Percentiles rank a stretch among this genome's conserved stretches.
Evolutionary conservation across 495 filamentous ascomycete genomes (phyloP).

Genomic region (Xanthoparmelia taractica): DNA sequence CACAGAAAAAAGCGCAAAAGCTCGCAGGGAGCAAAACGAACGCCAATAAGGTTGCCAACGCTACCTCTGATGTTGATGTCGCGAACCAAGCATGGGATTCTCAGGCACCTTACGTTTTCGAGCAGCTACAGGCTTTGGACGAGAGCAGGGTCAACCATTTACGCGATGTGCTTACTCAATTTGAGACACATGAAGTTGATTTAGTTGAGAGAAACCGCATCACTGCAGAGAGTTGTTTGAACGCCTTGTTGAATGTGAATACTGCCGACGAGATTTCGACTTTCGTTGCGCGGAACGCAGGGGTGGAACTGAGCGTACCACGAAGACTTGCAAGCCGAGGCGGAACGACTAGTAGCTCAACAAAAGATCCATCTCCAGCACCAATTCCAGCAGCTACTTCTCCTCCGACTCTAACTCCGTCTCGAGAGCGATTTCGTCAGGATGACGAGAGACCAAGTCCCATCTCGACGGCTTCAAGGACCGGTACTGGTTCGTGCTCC

Average conservation of each 20-base stretch:
- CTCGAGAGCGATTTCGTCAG: constrained; percentile 9
- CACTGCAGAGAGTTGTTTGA: constrained; percentile 73
- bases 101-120: constrained; percentile 90
- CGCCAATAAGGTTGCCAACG: constrained; percentile 70
- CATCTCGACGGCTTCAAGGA: constrained; percentile 13
- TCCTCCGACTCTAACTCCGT: constrained; percentile 13
- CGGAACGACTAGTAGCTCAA: constrained; percentile 27
- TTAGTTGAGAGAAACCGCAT: constrained; percentile 69
- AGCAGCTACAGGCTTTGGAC: constrained; percentile 85
- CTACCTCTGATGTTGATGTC: constrained; percentile 64
- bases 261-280: constrained; percentile 85
- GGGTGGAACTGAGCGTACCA: constrained; percentile 21
- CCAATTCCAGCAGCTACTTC: constrained; percentile 20
- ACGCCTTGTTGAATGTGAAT: constrained; percentile 77
- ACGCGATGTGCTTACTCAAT: constrained; percentile 85
- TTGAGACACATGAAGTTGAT: constrained; percentile 88
- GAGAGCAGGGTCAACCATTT: constrained; percentile 86
- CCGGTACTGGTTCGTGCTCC: constrained; percentile 16
- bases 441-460: constrained; percentile 16
- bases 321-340: constrained; percentile 37
- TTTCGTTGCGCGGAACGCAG: constrained; percentile 53
- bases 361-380: constrained; percentile 33
- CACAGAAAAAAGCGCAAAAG: constrained; percentile 84
- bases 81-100: constrained; percentile 87
- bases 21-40: constrained; percentile 75